A percentile compares a stretch with the other conserved stretches of the same genome.
Conservation (phyloP, 805 yeast genomes). For the Schizosaccharomyces cryophilus region DNA sequence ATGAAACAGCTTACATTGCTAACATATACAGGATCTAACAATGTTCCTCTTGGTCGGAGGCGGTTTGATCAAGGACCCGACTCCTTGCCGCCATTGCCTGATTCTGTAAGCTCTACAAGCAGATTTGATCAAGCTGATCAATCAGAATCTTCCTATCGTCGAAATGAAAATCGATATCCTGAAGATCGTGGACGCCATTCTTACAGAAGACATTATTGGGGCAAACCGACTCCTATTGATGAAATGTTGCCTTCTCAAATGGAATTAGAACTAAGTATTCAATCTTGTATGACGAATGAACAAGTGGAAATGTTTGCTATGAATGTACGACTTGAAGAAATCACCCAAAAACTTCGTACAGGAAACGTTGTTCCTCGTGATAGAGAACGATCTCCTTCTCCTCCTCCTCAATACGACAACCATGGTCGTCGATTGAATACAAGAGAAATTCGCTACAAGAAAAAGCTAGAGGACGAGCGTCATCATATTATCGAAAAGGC, state of each 20-base stretch:
- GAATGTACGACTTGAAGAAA: conserved; percentile 54
- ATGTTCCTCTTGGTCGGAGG: background rate
- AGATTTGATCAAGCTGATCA: background rate
- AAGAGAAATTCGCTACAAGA: conserved; percentile 38
- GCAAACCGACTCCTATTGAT: background rate
- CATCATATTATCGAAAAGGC: conserved; percentile 57
- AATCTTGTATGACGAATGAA: conserved; percentile 30
- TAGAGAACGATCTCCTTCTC: conserved; percentile 45
- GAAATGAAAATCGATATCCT: background rate
- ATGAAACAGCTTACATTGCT: background rate
- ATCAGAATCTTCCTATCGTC: background rate
- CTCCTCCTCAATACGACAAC: conserved; percentile 74
- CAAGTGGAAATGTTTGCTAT: conserved; percentile 47
- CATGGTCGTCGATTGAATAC: conserved; percentile 72
- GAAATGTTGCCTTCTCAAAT: background rate
- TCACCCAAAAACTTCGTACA: conserved; percentile 33
- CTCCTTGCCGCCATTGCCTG: background rate
- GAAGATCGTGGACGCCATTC: background rate
- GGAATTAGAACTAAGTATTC: background rate
- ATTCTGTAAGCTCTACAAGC: background rate
- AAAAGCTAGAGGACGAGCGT: conserved; percentile 51
- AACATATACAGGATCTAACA: background rate
- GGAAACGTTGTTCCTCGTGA: conserved; percentile 25
- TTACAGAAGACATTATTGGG: background rate
- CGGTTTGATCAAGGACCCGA: background rate